Percentiles rank a stretch among this genome's conserved stretches.
These are phyloP conservation scores for Durotheca rogersii DNA, from an alignment of 495 filamentous ascomycete species.

Conservation along the genomic window DNA sequence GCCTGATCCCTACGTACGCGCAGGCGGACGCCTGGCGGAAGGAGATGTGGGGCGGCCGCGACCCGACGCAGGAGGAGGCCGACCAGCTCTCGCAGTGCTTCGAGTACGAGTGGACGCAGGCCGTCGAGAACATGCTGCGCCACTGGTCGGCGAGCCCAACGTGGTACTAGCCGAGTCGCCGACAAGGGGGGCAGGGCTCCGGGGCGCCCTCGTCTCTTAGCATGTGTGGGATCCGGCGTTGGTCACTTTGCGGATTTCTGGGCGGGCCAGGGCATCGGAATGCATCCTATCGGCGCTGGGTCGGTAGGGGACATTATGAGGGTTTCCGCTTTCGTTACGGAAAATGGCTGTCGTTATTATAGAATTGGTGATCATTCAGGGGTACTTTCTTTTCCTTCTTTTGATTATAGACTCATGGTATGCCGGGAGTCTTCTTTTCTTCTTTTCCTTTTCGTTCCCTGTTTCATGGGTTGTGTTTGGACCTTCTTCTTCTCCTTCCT, in stretches of 20 bases:
- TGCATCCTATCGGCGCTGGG: not conserved
- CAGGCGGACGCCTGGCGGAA: conserved; percentile 59
- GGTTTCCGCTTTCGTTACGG: not conserved
- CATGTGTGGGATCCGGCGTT: not conserved
- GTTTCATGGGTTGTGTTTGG: too few relatives aligned
- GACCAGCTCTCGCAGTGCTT: conserved; percentile 63
- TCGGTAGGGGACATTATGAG: not conserved
- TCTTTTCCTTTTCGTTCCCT: conserved; percentile 10
- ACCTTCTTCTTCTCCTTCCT: too few relatives aligned
- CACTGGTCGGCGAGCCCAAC: conserved; percentile 66
- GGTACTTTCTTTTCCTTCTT: conserved; percentile 4
- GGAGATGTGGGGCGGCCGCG: conserved; percentile 70
- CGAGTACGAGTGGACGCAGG: conserved; percentile 65
- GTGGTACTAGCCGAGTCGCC: conserved; percentile 39
- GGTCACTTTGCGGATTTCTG: not conserved
- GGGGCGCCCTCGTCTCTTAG: too few relatives aligned
- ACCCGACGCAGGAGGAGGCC: conserved; percentile 55
- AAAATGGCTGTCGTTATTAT: not conserved
- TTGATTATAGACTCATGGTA: conserved; percentile 1
- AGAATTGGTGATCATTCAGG: conserved; percentile 10
- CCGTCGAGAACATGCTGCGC: conserved; percentile 63
- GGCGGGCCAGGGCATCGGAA: conserved; percentile 3
- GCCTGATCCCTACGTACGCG: conserved; percentile 62
- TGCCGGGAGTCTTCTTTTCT: not conserved
- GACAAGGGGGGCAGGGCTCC: too few relatives aligned